Base-by-base conservation (phyloP, 1,139 yeast species). In the Candida freyschussii region DNA sequence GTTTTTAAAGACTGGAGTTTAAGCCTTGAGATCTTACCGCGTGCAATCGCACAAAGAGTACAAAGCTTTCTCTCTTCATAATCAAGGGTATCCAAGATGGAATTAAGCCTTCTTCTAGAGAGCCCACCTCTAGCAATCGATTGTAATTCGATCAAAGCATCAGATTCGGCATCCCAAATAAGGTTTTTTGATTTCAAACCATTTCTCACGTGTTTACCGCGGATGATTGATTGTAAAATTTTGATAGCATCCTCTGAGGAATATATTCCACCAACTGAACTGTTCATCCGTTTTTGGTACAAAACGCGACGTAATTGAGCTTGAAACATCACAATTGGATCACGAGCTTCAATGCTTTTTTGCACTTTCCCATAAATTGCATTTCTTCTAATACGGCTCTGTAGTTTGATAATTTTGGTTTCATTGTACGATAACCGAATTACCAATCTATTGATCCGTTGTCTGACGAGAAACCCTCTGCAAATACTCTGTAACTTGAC, bases 41-140 rank as follows among this genome's bases (percentile, higher is more conserved):
- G 55, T 13, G 55, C 44, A 4, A 48, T 34, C 2, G 67, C 60
- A 40, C 57, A 64, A 1, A 68, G 34, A 24, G 37, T 35, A 8
- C 39, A 43, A n/a, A 64, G 37, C 6, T 40, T 39, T 3, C 30
- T 20, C 5, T 43, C 46, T 13, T 41, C 37, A 13, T 16, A 37
- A 27, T 40, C 49, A 19, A 52, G 31, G 15, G 37, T 39, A 36
- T 42, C 50, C 25, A 45, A 21, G 2, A 42, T 34, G 7, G 17
- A 14, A 21, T 37, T 45, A 32, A 75, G 52, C 21, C 57, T 60
- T 4, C 65, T 61, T 45, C 85, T 62, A 1, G 66, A 44, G 4
- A 67, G 47, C 1, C 70, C 76, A 19, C 79, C 84, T 40, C 83
- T 63, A 2, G 67, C 62, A 37, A 71, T 61, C 24, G 75, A 61